These are phyloP conservation scores for Lentinula guzmanii DNA, from an alignment of 768 basidiomycete species.

Conservation along the genomic window DNA sequence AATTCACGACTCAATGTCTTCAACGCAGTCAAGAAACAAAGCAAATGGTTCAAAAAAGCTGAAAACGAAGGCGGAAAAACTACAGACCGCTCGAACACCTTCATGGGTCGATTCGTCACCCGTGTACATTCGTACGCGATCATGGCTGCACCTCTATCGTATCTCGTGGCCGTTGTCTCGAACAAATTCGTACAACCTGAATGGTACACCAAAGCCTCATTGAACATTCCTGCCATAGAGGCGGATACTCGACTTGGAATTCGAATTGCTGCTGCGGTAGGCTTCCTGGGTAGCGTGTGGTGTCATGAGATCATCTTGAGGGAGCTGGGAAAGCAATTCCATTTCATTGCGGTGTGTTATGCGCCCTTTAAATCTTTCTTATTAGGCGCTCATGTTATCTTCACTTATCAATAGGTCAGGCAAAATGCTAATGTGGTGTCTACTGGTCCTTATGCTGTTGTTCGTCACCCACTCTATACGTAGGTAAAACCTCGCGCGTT, in stretches of 20 bases:
- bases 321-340: slow-evolving; percentile 21
- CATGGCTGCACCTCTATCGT: slow-evolving; percentile 21
- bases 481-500: slow-evolving; percentile 8
- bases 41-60: background rate
- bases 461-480: slow-evolving; percentile 31
- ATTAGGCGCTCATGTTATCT: background rate
- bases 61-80: slow-evolving; percentile 13
- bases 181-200: slow-evolving; percentile 26
- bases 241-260: background rate
- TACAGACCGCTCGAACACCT: slow-evolving; percentile 9
- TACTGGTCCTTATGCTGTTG: slow-evolving; percentile 26
- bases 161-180: slow-evolving; percentile 16
- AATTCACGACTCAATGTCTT: too few species aligned
- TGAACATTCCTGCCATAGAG: background rate
- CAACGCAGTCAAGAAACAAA: background rate
- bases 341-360: slow-evolving; percentile 23
- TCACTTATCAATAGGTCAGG: slow-evolving; percentile 11
- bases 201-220: slow-evolving; percentile 21
- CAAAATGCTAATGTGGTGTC: slow-evolving; percentile 22
- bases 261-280: slow-evolving; percentile 5
- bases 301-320: slow-evolving; percentile 10
- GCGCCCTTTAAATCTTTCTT: too few species aligned
- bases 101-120: slow-evolving; percentile 19
- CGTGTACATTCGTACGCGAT: slow-evolving; percentile 19
- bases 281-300: slow-evolving; percentile 15